Percentiles rank a stretch among this genome's conserved stretches.
phyloP scores from a whole-genome alignment of 1,284 basidiomycete species.

The Melampsora americana region DNA sequence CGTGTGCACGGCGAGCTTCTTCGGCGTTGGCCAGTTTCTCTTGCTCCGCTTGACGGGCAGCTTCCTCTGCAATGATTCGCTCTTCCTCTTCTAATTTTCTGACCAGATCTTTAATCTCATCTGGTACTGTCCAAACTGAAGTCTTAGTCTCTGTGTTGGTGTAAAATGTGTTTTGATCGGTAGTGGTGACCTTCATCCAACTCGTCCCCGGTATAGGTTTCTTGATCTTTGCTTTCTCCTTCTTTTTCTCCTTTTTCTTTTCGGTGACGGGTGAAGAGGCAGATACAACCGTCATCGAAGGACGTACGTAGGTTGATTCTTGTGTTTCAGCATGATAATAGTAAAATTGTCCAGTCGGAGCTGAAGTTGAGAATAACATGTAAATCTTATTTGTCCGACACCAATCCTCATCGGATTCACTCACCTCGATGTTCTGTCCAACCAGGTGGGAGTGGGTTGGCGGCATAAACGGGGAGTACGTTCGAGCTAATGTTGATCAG shows the following conservation, averaged over 20 bases:
- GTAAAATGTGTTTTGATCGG: slow-evolving; percentile 85
- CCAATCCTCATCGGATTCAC: neutral
- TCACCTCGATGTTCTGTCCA: slow-evolving; percentile 66
- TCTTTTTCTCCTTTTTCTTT: slow-evolving; percentile 53
- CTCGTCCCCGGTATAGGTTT: slow-evolving; percentile 76
- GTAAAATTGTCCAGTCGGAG: slow-evolving; percentile 76
- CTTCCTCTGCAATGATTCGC: slow-evolving; percentile 56
- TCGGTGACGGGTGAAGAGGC: slow-evolving; percentile 38
- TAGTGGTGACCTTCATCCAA: slow-evolving; percentile 87
- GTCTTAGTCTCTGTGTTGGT: slow-evolving; percentile 76
- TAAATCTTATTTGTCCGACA: no score
- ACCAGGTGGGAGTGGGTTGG: slow-evolving; percentile 62
- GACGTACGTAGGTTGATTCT: slow-evolving; percentile 82
- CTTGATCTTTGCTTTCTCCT: slow-evolving; percentile 83
- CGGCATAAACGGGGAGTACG: slow-evolving; percentile 29
- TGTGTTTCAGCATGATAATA: slow-evolving; percentile 76
- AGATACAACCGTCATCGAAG: slow-evolving; percentile 54
- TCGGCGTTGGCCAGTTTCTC: slow-evolving; percentile 51
- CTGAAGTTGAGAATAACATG: slow-evolving; percentile 55
- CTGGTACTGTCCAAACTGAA: slow-evolving; percentile 84
- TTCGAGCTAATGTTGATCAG: neutral
- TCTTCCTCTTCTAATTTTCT: slow-evolving; percentile 61
- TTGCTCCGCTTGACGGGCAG: slow-evolving; percentile 10
- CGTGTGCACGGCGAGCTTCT: slow-evolving; percentile 31
- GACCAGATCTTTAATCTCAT: slow-evolving; percentile 75